A percentile compares a stretch with the other conserved stretches of the same genome.
Conservation (phyloP, 768 basidiomycete species). For the Brasilioporus rufonigricans region DNA sequence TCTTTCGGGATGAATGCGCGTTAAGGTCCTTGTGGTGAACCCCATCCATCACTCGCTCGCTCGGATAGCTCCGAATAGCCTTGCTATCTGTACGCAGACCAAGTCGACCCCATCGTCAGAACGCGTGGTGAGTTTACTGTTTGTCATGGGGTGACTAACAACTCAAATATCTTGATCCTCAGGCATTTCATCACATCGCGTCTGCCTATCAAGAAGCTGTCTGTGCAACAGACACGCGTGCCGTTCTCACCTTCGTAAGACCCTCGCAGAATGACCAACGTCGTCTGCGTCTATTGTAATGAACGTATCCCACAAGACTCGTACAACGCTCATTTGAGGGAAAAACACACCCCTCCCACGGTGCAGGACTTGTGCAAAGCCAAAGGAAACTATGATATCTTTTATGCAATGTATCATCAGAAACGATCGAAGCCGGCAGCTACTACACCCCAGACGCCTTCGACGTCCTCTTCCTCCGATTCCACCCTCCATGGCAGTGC, state of each 20-base stretch:
- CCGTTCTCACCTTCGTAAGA: neutral
- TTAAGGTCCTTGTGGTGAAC: neutral
- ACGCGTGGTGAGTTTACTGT: neutral
- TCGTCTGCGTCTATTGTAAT: constrained; percentile 16
- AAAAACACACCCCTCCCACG: constrained; percentile 10
- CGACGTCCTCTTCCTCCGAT: neutral
- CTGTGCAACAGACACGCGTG: neutral
- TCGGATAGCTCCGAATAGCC: neutral
- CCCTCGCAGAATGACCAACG: constrained; percentile 5
- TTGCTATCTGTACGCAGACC: neutral
- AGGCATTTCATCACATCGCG: neutral
- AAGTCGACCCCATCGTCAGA: neutral
- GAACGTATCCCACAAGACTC: constrained; percentile 2
- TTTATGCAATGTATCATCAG: neutral
- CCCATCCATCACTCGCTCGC: neutral
- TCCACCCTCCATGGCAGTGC: neutral
- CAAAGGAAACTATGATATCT: neutral
- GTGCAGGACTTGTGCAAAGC: constrained; percentile 9
- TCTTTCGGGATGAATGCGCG: constrained; percentile 3
- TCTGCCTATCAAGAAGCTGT: neutral
- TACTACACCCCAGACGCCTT: neutral
- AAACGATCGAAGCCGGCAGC: neutral
- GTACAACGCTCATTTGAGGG: constrained; percentile 9
- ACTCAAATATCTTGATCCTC: too few species aligned
- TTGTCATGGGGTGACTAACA: neutral